Evolutionary conservation across 345 rosid genomes (phyloP), one percentile per base, ranked within the genome.

Genomic region (Eucalyptus caleyi): DNA sequence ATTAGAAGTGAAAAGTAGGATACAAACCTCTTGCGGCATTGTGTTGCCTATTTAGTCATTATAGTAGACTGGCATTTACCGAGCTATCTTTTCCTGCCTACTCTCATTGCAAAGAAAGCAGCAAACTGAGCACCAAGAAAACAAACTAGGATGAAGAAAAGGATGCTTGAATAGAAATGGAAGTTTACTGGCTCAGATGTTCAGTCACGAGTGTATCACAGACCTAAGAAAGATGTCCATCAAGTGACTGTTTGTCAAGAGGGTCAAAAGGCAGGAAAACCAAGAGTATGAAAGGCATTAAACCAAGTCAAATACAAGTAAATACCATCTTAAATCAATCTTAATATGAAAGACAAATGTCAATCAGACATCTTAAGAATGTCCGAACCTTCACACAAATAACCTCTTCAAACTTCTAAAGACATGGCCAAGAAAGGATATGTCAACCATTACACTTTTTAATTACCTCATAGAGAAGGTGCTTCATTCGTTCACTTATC

Each of bases 401-500:
- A 30, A 49, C 50, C 87, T 47, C 87, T 86, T 37, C 45, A 11
- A 40, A 77, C 47, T 40, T 77, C 0, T 21, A 77, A 21, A 77
- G 30, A 77, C 37, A 7, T 86, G 65, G 24, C 65, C 87, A 86
- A 51, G 40, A 32, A 86, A 54, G 54, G 42, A 53, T 50, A 86
- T 11, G 87, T n/a, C 54, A 32, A 86, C 42, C 85, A 21, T 11
- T 40, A 77, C 85, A 21, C 9, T 77, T 40, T 40, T 40, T 40
- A 32, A 23, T 42, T 88, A 93, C 97, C 96, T 95, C 96, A 67
- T 95, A 95, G 27, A 93, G 91, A 69, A 93, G 95, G 90, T 95
- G 95, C 92, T 92, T 94, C 97, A 95, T 95, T 34, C 95, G 90
- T 89, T 95, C 96, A 89, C 96, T 95, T 37, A 95, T 95, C 65